Evolutionary conservation across 2,329 filamentous ascomycete genomes (phyloP).

Genomic region (Aspergillus versicolor): DNA sequence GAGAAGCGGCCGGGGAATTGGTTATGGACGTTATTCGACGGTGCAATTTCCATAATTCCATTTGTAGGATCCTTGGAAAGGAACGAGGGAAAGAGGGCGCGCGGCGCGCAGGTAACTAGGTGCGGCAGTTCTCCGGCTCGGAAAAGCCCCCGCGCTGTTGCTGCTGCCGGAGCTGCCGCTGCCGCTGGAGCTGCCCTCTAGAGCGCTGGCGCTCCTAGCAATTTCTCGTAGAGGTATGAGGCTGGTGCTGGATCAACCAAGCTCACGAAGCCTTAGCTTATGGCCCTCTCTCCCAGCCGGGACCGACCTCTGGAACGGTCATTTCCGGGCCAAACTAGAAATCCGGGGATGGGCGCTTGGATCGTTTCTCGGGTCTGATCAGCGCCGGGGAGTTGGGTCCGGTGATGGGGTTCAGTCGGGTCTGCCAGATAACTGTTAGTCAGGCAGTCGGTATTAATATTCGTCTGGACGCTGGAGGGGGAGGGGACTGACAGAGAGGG

Average conservation of each 20-base stretch:
- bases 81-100: background rate
- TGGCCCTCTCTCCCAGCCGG: too few relatives aligned
- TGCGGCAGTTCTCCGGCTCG: background rate
- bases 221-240: too few relatives aligned
- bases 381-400: background rate
- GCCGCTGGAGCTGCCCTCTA: too few relatives aligned
- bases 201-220: too few relatives aligned
- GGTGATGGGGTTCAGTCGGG: background rate
- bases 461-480: background rate
- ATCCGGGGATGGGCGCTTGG: conserved; percentile 1
- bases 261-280: too few relatives aligned
- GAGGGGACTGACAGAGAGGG: too few relatives aligned
- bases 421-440: too few relatives aligned
- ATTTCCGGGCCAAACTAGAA: background rate
- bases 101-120: too few relatives aligned
- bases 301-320: background rate
- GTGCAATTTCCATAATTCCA: background rate
- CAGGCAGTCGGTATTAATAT: background rate
- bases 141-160: background rate
- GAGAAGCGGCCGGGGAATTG: background rate
- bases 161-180: background rate
- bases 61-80: too few relatives aligned
- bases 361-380: conserved; percentile 1
- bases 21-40: background rate
- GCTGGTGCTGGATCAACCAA: too few relatives aligned